A percentile compares a stretch with the other conserved stretches of the same genome.
Conservation (phyloP, 2,329 filamentous ascomycete genomes). For the Aureobasidium melanogenum region DNA sequence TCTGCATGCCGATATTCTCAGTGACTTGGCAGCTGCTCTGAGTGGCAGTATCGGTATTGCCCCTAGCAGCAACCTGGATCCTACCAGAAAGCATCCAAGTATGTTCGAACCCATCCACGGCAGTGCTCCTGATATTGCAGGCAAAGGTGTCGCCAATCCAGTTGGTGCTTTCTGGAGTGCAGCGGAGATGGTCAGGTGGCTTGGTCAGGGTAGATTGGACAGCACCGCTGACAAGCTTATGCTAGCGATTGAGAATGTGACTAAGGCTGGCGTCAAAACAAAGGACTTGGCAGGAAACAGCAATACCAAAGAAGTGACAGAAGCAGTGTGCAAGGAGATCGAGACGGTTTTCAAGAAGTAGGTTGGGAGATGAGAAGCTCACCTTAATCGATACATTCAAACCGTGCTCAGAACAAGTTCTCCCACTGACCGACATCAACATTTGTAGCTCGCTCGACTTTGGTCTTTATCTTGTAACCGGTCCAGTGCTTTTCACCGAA, state of each 20-base stretch:
- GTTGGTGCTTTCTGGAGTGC: constrained; percentile 62
- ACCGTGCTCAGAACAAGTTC: constrained; percentile 1
- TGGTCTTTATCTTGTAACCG: constrained; percentile 42
- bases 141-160: constrained; percentile 54
- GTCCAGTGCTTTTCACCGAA: constrained; percentile 45
- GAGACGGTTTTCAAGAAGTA: constrained; percentile 31
- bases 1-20: constrained; percentile 52
- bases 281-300: constrained; percentile 51
- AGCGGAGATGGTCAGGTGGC: constrained; percentile 57
- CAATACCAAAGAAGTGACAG: constrained; percentile 50
- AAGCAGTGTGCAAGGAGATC: constrained; percentile 47
- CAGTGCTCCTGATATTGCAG: constrained; percentile 55
- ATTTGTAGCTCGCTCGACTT: constrained; percentile 25
- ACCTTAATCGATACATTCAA: background rate
- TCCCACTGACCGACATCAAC: background rate
- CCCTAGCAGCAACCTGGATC: constrained; percentile 58
- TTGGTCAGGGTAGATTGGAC: constrained; percentile 43
- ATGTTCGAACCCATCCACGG: constrained; percentile 52
- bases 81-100: constrained; percentile 48
- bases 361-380: background rate
- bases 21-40: constrained; percentile 57
- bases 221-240: constrained; percentile 50
- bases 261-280: constrained; percentile 46
- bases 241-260: constrained; percentile 53
- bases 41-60: constrained; percentile 61